Percentiles rank a stretch among this genome's conserved stretches.
Conservation (phyloP, 306 rosid species). For the Inga leiocalycina region DNA sequence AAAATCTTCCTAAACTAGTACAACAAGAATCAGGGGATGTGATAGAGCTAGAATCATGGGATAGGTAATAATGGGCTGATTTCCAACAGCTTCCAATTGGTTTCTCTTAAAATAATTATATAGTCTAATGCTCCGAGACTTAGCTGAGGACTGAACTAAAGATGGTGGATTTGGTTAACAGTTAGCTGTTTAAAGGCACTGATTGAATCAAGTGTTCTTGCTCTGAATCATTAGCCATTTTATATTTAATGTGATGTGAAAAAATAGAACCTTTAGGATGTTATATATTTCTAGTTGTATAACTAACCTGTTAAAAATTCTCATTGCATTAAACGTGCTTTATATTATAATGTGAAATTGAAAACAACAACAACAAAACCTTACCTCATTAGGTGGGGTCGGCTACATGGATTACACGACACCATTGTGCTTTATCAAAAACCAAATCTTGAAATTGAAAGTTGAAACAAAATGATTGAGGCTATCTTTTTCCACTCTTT, state of each 20-base stretch:
- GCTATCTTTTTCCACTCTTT: neutral
- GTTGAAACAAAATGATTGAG: neutral
- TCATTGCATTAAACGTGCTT: neutral
- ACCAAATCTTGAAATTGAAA: neutral
- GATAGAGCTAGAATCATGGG: too few relatives aligned
- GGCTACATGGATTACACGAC: too few relatives aligned
- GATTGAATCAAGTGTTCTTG: neutral
- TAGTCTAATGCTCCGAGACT: neutral
- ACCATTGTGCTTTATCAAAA: neutral
- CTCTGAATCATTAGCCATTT: neutral
- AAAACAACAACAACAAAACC: too few relatives aligned
- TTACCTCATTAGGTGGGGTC: too few relatives aligned
- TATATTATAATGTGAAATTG: neutral
- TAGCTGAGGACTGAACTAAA: neutral
- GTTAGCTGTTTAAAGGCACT: neutral
- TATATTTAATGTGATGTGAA: neutral
- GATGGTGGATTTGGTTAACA: neutral
- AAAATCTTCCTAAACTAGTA: too few relatives aligned
- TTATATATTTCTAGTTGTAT: neutral
- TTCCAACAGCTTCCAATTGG: neutral
- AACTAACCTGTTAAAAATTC: neutral
- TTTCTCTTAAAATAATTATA: neutral
- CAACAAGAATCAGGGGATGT: neutral
- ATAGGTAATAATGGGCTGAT: too few relatives aligned
- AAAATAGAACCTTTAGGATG: neutral